Evolutionary conservation across 768 basidiomycete genomes (phyloP).

Genomic region (Melanogaster broomeanus): DNA sequence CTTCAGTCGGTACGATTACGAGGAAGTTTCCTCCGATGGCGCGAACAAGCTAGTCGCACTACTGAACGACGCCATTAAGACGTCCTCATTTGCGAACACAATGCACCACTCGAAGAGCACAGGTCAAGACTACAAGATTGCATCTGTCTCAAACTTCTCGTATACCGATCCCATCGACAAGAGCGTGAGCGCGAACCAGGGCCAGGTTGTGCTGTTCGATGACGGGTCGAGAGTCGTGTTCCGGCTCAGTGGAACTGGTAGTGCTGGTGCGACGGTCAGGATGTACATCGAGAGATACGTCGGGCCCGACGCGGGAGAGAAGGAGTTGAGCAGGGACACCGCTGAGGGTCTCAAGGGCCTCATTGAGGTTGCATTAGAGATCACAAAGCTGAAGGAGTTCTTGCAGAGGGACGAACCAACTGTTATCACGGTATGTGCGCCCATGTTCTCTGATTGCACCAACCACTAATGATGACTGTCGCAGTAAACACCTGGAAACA

Average conservation of each 20-base stretch:
- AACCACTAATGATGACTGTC: neutral
- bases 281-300: conserved; percentile 96
- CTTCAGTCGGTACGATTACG: conserved; percentile 99
- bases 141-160: conserved; percentile 81
- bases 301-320: conserved; percentile 63
- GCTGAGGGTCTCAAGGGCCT: conserved; percentile 91
- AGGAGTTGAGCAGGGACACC: conserved; percentile 72
- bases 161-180: conserved; percentile 99
- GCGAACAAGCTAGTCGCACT: conserved; percentile 83
- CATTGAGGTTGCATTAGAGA: conserved; percentile 90
- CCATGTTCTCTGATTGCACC: neutral
- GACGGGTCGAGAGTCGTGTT: conserved; percentile 96
- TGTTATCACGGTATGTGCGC: conserved; percentile 82
- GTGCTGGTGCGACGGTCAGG: conserved; percentile 93
- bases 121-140: conserved; percentile 72
- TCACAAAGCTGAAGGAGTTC: conserved; percentile 84
- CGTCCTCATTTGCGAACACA: conserved; percentile 67
- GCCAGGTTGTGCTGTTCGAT: conserved; percentile 86
- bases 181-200: conserved; percentile 92
- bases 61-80: conserved; percentile 70
- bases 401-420: conserved; percentile 89
- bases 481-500: conserved; percentile 13
- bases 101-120: conserved; percentile 68
- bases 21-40: conserved; percentile 91
- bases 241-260: conserved; percentile 94